Evolutionary conservation across 495 filamentous ascomycete species (phyloP).

Genomic region (Viridothelium virens): DNA sequence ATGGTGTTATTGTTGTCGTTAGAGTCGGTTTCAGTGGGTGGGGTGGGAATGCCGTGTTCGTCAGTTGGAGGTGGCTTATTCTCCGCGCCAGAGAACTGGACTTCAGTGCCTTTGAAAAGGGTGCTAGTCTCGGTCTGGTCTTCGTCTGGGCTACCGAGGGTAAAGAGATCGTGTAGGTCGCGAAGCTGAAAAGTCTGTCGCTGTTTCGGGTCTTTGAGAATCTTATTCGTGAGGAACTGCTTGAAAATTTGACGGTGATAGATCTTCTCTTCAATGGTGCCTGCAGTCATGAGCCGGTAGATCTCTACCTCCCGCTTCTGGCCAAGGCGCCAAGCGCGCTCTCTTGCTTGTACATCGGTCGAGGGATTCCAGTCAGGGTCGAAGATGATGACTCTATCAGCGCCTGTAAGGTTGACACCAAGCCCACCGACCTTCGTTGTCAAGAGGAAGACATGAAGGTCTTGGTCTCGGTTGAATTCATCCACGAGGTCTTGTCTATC

Average conservation of each 20-base stretch:
- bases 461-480: slow-evolving; percentile 74
- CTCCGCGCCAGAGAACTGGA: slow-evolving; percentile 48
- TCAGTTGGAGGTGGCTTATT: slow-evolving; percentile 27
- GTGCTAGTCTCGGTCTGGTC: slow-evolving; percentile 71
- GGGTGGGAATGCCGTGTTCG: slow-evolving; percentile 23
- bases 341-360: slow-evolving; percentile 88
- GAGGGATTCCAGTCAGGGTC: slow-evolving; percentile 98
- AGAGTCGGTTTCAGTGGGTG: slow-evolving; percentile 23
- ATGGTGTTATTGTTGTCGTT: slow-evolving; percentile 33
- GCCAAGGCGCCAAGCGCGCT: slow-evolving; percentile 89
- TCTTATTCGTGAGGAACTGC: slow-evolving; percentile 90
- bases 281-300: slow-evolving; percentile 91
- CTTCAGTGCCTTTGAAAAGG: slow-evolving; percentile 76
- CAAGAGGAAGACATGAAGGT: slow-evolving; percentile 80
- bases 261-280: slow-evolving; percentile 98
- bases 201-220: slow-evolving; percentile 85
- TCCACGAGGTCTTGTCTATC: slow-evolving; percentile 78
- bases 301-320: slow-evolving; percentile 92
- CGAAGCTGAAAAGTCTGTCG: slow-evolving; percentile 74
- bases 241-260: slow-evolving; percentile 98
- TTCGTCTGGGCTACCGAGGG: slow-evolving; percentile 59
- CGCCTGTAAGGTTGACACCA: slow-evolving; percentile 88
- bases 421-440: slow-evolving; percentile 93
- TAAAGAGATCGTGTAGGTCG: slow-evolving; percentile 87
- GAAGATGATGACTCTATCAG: slow-evolving; percentile 92